These are phyloP conservation scores for Penicillium antarcticum DNA, from an alignment of 495 filamentous ascomycete genomes.

Conservation along the genomic window DNA sequence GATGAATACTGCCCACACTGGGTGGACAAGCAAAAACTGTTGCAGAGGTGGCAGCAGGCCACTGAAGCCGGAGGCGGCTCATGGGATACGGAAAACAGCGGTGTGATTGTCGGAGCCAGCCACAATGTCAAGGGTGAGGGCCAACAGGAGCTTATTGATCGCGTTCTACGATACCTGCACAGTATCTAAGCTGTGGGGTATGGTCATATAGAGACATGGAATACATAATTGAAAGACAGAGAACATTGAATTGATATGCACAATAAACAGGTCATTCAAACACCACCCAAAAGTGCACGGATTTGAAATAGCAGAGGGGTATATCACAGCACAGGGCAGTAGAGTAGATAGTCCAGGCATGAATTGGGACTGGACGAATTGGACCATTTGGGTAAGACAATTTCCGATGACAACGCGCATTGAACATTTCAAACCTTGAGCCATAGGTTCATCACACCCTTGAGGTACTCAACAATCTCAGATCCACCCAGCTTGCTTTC, in stretches of 20 bases:
- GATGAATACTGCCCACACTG: constrained; percentile 67
- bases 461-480: constrained; percentile 97
- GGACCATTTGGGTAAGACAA: background rate
- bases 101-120: constrained; percentile 55
- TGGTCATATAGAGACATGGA: background rate
- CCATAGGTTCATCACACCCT: constrained; percentile 89
- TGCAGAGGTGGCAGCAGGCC: constrained; percentile 68
- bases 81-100: constrained; percentile 54
- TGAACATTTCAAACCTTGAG: constrained; percentile 63
- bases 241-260: constrained; percentile 17
- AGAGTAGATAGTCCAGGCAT: constrained; percentile 9
- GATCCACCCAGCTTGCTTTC: constrained; percentile 92
- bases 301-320: constrained; percentile 20
- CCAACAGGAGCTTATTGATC: constrained; percentile 47
- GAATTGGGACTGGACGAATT: constrained; percentile 1
- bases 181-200: constrained; percentile 28
- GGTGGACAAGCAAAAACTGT: constrained; percentile 61
- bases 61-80: constrained; percentile 38
- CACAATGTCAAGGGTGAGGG: constrained; percentile 58
- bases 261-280: constrained; percentile 22
- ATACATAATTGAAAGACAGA: constrained; percentile 7
- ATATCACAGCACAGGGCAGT: constrained; percentile 20
- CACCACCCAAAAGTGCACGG: constrained; percentile 20
- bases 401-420: background rate
- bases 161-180: constrained; percentile 55